Base-by-base conservation (phyloP, 345 rosid species). In the Eutrema japonicum region DNA sequence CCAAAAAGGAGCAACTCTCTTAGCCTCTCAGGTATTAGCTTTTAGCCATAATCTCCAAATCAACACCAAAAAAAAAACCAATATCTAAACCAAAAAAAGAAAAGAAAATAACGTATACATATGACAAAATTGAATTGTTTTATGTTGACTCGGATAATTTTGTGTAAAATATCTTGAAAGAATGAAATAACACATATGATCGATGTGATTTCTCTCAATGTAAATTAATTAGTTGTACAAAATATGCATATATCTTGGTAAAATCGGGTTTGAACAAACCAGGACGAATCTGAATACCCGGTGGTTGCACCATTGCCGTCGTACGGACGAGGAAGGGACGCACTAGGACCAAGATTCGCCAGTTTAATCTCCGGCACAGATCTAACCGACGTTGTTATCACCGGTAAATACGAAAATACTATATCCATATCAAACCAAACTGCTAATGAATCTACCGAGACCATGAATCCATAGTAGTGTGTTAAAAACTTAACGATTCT, bases 211-310 rank as follows among this genome's bases (percentile, higher is more conserved):
- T 22, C 22, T 22, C 22, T 22, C 22, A 22, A 22, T 22, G 22
- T 22, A 22, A 22, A 22, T 22, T 22, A 22, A 22, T 22, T 22
- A 22, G 22, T 22, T 22, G 22, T 1, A 22, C 22, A 22, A 22
- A 22, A 22, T 22, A 22, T 22, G 22, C 22, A 22, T 22, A 22
- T 22, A 1, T 46, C 33, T 55, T 55, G 22, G 22, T 3, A 12
- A 55, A 55, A 55, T 55, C 10, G 11, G 18, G 41, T 55, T 55
- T 42, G 36, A 62, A 26, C 7, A 26, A 32, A 13, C 47, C 83
- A 88, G 97, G 87, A 87, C 36, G 90, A 84, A 72, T 74, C 79
- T 6, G 97, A 89, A 18, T 89, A 82, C 80, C 95, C 91, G 0
- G 8, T 58, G 2, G 40, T 86, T 6, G 55, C 76, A 3, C 69